Percentiles rank a stretch among this genome's conserved stretches.
Conservation (phyloP, 371 early-diverging fungal species). For the Conidiobolus incongruus region DNA sequence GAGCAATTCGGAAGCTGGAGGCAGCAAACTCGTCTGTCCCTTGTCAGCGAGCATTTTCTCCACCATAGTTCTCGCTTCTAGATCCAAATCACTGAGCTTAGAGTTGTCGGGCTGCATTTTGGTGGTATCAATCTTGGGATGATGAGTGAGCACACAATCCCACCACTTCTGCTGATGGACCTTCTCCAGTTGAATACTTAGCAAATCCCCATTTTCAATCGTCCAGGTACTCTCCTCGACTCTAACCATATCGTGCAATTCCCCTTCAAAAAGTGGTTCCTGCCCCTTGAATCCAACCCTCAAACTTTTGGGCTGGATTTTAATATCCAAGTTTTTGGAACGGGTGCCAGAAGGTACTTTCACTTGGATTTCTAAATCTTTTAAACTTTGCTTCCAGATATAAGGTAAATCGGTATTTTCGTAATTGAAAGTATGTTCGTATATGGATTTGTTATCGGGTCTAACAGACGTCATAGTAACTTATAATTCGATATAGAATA, state of each 20-base stretch:
- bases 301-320: constrained; percentile 35
- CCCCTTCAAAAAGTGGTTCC: constrained; percentile 50
- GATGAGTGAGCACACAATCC: constrained; percentile 60
- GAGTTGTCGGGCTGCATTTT: constrained; percentile 82
- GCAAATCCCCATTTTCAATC: constrained; percentile 73
- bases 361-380: constrained; percentile 58
- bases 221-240: constrained; percentile 18
- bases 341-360: constrained; percentile 54
- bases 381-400: constrained; percentile 67
- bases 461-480: too few species aligned
- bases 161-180: constrained; percentile 34
- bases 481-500: too few species aligned
- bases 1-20: constrained; percentile 61
- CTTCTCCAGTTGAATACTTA: constrained; percentile 7
- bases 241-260: neutral
- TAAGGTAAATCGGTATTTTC: constrained; percentile 28
- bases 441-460: too few species aligned
- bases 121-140: constrained; percentile 70
- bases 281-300: constrained; percentile 50
- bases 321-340: constrained; percentile 38
- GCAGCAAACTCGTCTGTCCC: constrained; percentile 58
- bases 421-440: neutral
- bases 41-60: constrained; percentile 81
- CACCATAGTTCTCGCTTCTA: constrained; percentile 76
- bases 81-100: constrained; percentile 65